Base-by-base conservation (phyloP, 2,329 filamentous ascomycete species). In the Penicillium polonicum region DNA sequence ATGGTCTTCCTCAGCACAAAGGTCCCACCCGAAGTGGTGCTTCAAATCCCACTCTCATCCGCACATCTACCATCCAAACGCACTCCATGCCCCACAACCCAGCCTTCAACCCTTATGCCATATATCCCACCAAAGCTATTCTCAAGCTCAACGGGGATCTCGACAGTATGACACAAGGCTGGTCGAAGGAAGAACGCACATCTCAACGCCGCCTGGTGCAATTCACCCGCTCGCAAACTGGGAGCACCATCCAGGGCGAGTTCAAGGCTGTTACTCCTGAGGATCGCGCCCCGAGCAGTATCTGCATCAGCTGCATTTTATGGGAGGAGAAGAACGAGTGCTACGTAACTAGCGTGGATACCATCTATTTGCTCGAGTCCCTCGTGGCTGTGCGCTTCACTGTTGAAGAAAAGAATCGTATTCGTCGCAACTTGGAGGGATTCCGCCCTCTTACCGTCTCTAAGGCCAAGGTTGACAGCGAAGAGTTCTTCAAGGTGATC, bases 401-500 rank as follows among this genome's bases (percentile, higher is more conserved):
- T 0, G 92, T 97, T 5, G 93, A 97, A 73, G 94, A 97, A 80
- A 99, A 97, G 85, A 99, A 99, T 75, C 87, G 94, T 52, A 97
- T 99, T 68, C 88, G 94, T 31, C 87, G 94, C 62, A 99, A 99
- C 70, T 81, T 99, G 35, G 94, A 99, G 74, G 92, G 92, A 0
- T 97, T 96, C 79, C 88, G 91, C 36, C 94, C 94, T 0, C 78
- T 91, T 63, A 99, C 94, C 0, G 92, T 99, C 19, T 96, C 92
- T 66, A 99, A 99, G 76, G 87, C 88, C 57, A 96, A 96, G 77
- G 72, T 87, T 1, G 93, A 97, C 59, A 96, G 90, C 72, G 93
- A 97, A 74, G 91, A 95, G 55, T 97, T 97, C 76, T 97, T 97
- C 86, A 97, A 97, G 79, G 84, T 97, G 68, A 97, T 99, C 77